A percentile compares a stretch with the other conserved stretches of the same genome.
phyloP scores from a whole-genome alignment of 2,329 filamentous ascomycete species.

The Cytospora piceae region DNA sequence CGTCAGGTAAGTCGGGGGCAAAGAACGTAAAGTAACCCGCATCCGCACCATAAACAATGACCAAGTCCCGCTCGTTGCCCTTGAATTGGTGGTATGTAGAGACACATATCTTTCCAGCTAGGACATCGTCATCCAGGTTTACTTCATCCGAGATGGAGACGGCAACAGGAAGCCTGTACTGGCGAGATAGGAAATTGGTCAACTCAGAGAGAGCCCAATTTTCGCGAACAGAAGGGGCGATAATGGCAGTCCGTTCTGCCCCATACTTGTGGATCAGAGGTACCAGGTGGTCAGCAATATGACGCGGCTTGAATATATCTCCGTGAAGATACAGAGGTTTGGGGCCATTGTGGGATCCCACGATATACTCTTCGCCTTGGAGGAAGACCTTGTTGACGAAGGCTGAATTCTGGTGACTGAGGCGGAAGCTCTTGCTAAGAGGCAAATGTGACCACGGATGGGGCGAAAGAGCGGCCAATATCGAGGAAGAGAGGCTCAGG shows the following conservation, averaged over 20 bases:
- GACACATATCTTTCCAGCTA: conserved; percentile 37
- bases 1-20: conserved; percentile 37
- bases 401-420: conserved; percentile 33
- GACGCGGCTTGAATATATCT: conserved; percentile 13
- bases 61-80: conserved; percentile 38
- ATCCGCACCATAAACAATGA: conserved; percentile 37
- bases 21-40: conserved; percentile 35
- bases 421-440: conserved; percentile 37
- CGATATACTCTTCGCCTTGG: conserved; percentile 36
- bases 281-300: conserved; percentile 31
- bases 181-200: conserved; percentile 29
- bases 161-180: conserved; percentile 32
- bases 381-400: conserved; percentile 39
- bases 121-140: conserved; percentile 35
- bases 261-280: conserved; percentile 34
- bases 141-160: conserved; percentile 35
- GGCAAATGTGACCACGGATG: conserved; percentile 32
- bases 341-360: conserved; percentile 37
- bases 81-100: conserved; percentile 42
- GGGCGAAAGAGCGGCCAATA: conserved; percentile 33
- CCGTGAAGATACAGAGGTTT: conserved; percentile 37
- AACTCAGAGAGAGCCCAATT: conserved; percentile 26
- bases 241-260: conserved; percentile 27
- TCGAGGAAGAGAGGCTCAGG: conserved; percentile 34
- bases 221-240: conserved; percentile 28